Evolutionary conservation across 2,329 filamentous ascomycete species (phyloP).

Genomic region (Penicillium nordicum): DNA sequence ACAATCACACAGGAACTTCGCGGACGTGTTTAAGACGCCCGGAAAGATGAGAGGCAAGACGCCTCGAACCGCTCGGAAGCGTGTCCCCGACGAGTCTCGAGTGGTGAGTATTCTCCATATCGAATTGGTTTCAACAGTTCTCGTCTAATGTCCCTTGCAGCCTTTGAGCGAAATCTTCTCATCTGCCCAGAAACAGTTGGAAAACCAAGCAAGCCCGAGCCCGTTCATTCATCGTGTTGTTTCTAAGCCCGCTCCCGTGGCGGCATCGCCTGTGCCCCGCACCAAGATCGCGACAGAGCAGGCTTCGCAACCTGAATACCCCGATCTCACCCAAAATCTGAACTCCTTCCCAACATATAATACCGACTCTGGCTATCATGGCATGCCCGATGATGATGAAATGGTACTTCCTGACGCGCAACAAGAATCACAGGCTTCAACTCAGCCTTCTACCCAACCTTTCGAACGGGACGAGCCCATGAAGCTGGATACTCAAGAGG

Average conservation of each 20-base stretch:
- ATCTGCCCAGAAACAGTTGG: constrained; percentile 37
- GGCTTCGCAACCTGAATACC: constrained; percentile 28
- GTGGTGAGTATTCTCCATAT: constrained; percentile 37
- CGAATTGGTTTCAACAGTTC: constrained; percentile 4
- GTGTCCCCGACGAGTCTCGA: constrained; percentile 41
- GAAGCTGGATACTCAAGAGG: constrained; percentile 13
- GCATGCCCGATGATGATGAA: constrained; percentile 43
- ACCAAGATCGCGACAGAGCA: constrained; percentile 16
- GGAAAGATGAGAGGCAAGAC: constrained; percentile 50
- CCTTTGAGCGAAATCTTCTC: constrained; percentile 50
- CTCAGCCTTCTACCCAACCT: constrained; percentile 34
- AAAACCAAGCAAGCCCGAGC: constrained; percentile 33
- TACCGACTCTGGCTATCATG: constrained; percentile 49
- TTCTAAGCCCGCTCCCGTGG: constrained; percentile 26
- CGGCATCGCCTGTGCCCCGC: constrained; percentile 17
- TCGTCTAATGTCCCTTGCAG: constrained; percentile 26
- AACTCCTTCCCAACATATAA: constrained; percentile 43
- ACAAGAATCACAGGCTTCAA: constrained; percentile 31
- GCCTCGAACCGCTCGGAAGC: constrained; percentile 45
- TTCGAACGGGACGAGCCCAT: constrained; percentile 28
- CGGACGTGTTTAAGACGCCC: constrained; percentile 82
- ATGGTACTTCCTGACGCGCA: constrained; percentile 34
- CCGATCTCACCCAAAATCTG: constrained; percentile 31
- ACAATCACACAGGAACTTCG: constrained; percentile 66
- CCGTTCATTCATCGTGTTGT: constrained; percentile 37